These are phyloP conservation scores for Epichloe coenophiala DNA, from an alignment of 2,329 filamentous ascomycete species.

Conservation along the genomic window DNA sequence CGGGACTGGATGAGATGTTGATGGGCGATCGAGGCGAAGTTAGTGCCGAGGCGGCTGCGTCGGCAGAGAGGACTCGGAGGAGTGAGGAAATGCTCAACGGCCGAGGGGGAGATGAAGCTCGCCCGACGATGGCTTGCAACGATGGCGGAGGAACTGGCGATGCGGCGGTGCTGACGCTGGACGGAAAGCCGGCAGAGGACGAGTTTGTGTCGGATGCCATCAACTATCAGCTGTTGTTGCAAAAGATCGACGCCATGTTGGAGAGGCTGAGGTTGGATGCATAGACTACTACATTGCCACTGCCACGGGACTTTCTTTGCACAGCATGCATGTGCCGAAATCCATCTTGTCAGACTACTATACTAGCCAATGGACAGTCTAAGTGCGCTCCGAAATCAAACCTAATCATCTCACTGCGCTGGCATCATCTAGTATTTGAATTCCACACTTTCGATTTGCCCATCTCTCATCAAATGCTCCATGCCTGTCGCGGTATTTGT, in stretches of 20 bases:
- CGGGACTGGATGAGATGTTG: constrained; percentile 72
- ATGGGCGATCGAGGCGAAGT: constrained; percentile 36
- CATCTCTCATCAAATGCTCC: too few species aligned
- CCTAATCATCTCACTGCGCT: not conserved
- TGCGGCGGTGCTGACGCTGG: constrained; percentile 43
- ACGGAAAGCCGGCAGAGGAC: constrained; percentile 67
- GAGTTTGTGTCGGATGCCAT: constrained; percentile 79
- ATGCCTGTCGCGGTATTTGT: not conserved
- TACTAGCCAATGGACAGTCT: not conserved
- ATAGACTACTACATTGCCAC: constrained; percentile 17
- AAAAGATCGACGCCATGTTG: constrained; percentile 73
- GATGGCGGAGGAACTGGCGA: constrained; percentile 31
- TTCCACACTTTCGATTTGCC: too few species aligned
- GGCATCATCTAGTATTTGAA: too few species aligned
- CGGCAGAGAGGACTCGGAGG: constrained; percentile 11
- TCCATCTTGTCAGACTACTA: not conserved
- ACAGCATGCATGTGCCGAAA: not conserved
- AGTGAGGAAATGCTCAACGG: constrained; percentile 3
- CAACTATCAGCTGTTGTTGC: constrained; percentile 75
- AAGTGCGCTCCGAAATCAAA: not conserved
- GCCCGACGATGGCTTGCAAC: constrained; percentile 18
- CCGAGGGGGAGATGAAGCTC: not conserved
- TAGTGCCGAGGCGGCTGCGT: constrained; percentile 13
- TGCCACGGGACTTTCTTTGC: too few species aligned
- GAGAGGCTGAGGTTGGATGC: constrained; percentile 71